Evolutionary conservation across 78 protist species (phyloP).

Genomic region (Emiliania huxleyi): DNA sequence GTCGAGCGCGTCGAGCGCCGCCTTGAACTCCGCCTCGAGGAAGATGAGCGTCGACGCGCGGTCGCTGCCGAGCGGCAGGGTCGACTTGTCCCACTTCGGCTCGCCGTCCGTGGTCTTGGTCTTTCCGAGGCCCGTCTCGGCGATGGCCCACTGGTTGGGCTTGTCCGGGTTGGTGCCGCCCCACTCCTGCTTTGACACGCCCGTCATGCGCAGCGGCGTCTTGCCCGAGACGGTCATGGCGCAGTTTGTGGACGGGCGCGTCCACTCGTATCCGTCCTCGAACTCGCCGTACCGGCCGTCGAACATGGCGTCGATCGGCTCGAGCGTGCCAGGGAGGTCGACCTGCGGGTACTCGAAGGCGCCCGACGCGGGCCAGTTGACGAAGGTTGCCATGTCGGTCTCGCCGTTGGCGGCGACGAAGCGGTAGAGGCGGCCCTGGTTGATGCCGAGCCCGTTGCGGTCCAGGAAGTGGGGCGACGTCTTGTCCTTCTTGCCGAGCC

Average conservation of each 20-base stretch:
- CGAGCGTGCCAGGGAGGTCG: neutral
- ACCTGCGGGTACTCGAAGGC: neutral
- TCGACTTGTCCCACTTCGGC: neutral
- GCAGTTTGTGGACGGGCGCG: neutral
- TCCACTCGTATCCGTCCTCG: too few relatives aligned
- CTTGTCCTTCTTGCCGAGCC: neutral
- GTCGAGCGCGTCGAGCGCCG: neutral
- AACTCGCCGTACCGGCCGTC: neutral
- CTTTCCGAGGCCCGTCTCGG: neutral
- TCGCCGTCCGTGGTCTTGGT: neutral
- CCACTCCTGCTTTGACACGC: neutral
- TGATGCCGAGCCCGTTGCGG: neutral
- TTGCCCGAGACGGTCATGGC: neutral
- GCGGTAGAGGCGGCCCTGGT: neutral
- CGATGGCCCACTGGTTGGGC: conserved; percentile 1
- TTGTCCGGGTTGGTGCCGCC: neutral
- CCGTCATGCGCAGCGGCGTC: neutral
- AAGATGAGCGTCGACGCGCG: neutral
- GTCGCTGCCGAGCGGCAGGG: neutral
- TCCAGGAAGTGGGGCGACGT: neutral
- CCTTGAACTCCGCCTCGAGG: neutral
- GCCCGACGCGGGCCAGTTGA: neutral
- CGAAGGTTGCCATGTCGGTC: neutral
- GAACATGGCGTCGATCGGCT: neutral
- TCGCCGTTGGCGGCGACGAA: neutral